A percentile compares a stretch with the other conserved stretches of the same genome.
phyloP scores from a whole-genome alignment of 139 green algal genomes.

The Pedinophyceae sp. region DNA sequence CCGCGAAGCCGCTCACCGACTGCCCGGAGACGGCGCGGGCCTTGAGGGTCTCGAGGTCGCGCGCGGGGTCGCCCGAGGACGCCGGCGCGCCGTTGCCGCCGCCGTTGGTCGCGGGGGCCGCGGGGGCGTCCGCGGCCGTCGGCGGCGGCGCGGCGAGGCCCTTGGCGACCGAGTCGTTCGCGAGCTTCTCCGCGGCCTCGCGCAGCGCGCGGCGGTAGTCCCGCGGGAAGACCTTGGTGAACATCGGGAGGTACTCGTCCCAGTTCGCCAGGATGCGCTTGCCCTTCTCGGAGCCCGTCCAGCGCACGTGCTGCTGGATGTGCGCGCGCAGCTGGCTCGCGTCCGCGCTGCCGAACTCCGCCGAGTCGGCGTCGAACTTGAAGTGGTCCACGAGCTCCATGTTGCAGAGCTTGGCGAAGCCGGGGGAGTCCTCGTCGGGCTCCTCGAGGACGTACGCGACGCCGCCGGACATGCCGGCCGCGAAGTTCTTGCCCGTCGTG shows the following conservation, averaged over 20 bases:
- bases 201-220: slow-evolving; percentile 49
- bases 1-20: slow-evolving; percentile 20
- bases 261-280: slow-evolving; percentile 52
- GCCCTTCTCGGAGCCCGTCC: slow-evolving; percentile 47
- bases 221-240: slow-evolving; percentile 36
- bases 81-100: too few relatives aligned
- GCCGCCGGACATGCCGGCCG: slow-evolving; percentile 81
- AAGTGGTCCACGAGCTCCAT: slow-evolving; percentile 58
- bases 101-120: too few relatives aligned
- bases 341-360: too few relatives aligned
- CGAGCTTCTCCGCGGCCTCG: slow-evolving; percentile 31
- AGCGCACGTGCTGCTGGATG: slow-evolving; percentile 67
- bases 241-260: slow-evolving; percentile 30
- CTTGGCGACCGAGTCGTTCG: slow-evolving; percentile 34
- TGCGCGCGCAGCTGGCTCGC: slow-evolving; percentile 37
- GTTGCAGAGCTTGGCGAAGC: slow-evolving; percentile 45
- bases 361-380: slow-evolving; percentile 27
- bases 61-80: too few relatives aligned
- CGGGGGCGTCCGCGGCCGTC: too few relatives aligned
- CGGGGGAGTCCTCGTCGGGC: slow-evolving; percentile 25
- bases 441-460: slow-evolving; percentile 82
- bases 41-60: slow-evolving; percentile 24
- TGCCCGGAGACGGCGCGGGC: slow-evolving; percentile 34
- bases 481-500: slow-evolving; percentile 83
- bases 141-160: slow-evolving; percentile 1